These are phyloP conservation scores for Aspergillus novoparasiticus DNA, from an alignment of 2,329 filamentous ascomycete genomes.

Conservation along the genomic window DNA sequence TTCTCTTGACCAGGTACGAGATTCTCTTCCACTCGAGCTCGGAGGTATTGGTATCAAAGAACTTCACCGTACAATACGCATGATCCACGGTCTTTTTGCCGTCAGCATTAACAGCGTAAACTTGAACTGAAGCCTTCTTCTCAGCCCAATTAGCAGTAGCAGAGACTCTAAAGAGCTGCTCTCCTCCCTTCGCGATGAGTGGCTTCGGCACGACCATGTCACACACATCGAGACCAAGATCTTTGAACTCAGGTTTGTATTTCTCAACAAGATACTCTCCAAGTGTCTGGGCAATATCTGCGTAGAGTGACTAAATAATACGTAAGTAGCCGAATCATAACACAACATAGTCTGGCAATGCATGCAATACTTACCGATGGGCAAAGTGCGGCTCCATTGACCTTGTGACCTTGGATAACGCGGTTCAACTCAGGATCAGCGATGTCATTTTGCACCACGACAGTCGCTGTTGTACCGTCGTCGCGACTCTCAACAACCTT, in stretches of 20 bases:
- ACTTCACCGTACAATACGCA: conserved; percentile 6
- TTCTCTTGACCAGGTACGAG: conserved; percentile 68
- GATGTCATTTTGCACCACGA: conserved; percentile 12
- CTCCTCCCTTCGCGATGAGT: conserved; percentile 50
- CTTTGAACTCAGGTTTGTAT: conserved; percentile 43
- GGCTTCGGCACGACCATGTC: conserved; percentile 71
- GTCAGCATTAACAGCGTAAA: conserved; percentile 10
- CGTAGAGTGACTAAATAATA: conserved; percentile 56
- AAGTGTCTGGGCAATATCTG: conserved; percentile 66
- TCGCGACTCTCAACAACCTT: conserved; percentile 65
- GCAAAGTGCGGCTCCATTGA: conserved; percentile 68
- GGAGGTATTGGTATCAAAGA: not conserved
- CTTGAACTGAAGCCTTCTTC: not conserved
- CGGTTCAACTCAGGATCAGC: conserved; percentile 27
- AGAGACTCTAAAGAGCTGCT: conserved; percentile 11
- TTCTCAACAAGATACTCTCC: conserved; percentile 67
- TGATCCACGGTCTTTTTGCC: conserved; percentile 7
- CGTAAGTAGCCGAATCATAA: not conserved
- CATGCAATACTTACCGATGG: conserved; percentile 40
- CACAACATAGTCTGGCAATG: not conserved
- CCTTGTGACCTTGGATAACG: conserved; percentile 67
- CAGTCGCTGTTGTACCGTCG: conserved; percentile 56
- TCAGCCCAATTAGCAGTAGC: conserved; percentile 10
- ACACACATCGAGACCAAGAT: conserved; percentile 65
- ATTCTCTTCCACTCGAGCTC: conserved; percentile 54